These are phyloP conservation scores for Ceriops zippeliana DNA, from an alignment of 345 rosid genomes.

Conservation along the genomic window DNA sequence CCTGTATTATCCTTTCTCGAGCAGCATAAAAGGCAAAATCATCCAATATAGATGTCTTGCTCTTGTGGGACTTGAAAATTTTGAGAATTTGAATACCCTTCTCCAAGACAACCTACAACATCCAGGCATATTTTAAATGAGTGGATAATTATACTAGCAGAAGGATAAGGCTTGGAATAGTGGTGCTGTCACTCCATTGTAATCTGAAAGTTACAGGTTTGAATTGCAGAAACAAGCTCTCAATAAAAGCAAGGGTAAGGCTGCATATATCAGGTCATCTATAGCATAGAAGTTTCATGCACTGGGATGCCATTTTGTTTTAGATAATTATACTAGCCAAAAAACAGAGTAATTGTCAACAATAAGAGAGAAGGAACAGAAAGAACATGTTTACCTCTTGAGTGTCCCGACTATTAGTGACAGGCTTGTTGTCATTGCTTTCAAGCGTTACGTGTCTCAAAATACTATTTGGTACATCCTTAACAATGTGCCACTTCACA, in stretches of 20 bases:
- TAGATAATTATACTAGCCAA: too few species aligned
- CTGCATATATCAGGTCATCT: too few species aligned
- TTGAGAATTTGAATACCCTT: conserved; percentile 27
- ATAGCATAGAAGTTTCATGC: too few species aligned
- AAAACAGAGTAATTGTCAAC: neutral
- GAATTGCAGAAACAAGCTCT: too few species aligned
- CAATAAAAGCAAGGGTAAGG: too few species aligned
- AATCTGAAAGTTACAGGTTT: too few species aligned
- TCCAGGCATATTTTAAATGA: neutral
- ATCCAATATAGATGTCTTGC: conserved; percentile 25
- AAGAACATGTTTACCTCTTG: conserved; percentile 53
- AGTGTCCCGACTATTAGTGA: conserved; percentile 79
- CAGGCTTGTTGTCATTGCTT: conserved; percentile 75
- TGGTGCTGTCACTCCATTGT: too few species aligned
- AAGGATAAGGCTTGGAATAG: too few species aligned
- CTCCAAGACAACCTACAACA: conserved; percentile 17
- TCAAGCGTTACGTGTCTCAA: conserved; percentile 63
- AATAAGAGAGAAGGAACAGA: conserved; percentile 6
- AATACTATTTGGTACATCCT: conserved; percentile 68
- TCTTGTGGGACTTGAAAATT: conserved; percentile 21
- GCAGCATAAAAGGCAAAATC: conserved; percentile 28
- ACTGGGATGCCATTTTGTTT: too few species aligned
- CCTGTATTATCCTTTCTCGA: conserved; percentile 26
- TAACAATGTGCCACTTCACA: conserved; percentile 74
- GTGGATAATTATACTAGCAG: too few species aligned